A percentile compares a stretch with the other conserved stretches of the same genome.
Conservation (phyloP, 768 basidiomycete genomes). For the Tephrocybe sp. region DNA sequence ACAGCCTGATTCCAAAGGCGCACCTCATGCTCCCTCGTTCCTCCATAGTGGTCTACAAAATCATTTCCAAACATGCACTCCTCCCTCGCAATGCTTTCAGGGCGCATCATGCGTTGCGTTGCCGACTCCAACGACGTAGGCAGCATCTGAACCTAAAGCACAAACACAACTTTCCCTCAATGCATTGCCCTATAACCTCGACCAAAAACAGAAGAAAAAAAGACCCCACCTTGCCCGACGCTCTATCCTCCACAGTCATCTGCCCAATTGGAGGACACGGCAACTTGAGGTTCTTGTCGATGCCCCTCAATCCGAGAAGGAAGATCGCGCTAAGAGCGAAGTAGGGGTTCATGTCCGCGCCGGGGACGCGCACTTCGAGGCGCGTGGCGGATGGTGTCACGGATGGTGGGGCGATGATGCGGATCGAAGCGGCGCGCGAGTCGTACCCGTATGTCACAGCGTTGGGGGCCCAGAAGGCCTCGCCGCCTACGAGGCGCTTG, state of each 20-base stretch:
- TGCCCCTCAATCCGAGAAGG: conserved; percentile 82
- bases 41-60: conserved; percentile 94
- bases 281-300: conserved; percentile 69
- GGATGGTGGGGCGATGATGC: conserved; percentile 90
- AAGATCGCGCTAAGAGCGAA: conserved; percentile 88
- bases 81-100: conserved; percentile 80
- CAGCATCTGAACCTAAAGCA: conserved; percentile 63
- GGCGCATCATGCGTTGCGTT: conserved; percentile 74
- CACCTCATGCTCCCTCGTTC: conserved; percentile 92
- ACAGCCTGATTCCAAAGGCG: conserved; percentile 85
- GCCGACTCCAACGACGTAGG: conserved; percentile 80
- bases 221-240: conserved; percentile 47
- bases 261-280: conserved; percentile 69
- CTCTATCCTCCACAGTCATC: conserved; percentile 52
- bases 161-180: background rate
- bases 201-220: background rate
- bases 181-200: conserved; percentile 16
- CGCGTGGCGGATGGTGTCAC: conserved; percentile 80
- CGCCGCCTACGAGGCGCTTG: conserved; percentile 92
- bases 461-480: conserved; percentile 93
- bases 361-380: conserved; percentile 92
- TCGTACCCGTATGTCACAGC: conserved; percentile 95
- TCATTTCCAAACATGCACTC: conserved; percentile 70
- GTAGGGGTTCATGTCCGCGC: conserved; percentile 96
- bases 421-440: conserved; percentile 86